A percentile compares a stretch with the other conserved stretches of the same genome.
Evolutionary conservation across 163 green algal species (phyloP).

Genomic region (Chloroidium sp.): DNA sequence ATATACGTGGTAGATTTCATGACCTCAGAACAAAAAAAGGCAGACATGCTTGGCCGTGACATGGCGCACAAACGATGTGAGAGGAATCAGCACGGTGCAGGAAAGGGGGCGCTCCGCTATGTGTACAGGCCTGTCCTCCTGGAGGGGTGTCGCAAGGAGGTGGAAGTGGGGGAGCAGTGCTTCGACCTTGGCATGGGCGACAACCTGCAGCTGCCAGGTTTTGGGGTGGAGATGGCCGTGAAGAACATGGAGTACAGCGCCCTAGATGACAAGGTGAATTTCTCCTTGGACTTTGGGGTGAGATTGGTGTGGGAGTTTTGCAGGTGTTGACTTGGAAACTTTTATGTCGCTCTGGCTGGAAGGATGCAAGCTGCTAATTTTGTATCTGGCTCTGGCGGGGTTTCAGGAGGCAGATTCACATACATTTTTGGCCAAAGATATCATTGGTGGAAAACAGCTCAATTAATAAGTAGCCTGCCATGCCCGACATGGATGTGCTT

Average conservation of each 20-base stretch:
- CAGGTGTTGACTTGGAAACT: neutral
- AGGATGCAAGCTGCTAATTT: neutral
- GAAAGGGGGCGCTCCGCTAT: constrained; percentile 34
- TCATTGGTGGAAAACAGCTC: too few relatives aligned
- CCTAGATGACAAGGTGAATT: constrained; percentile 22
- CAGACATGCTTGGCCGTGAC: neutral
- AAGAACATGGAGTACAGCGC: constrained; percentile 97
- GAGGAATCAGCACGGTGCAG: constrained; percentile 3
- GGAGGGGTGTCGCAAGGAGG: constrained; percentile 1
- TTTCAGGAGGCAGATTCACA: too few relatives aligned
- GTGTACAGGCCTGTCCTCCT: constrained; percentile 54
- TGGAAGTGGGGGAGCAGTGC: constrained; percentile 16
- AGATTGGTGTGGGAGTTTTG: constrained; percentile 6
- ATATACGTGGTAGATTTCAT: too few relatives aligned
- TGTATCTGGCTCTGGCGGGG: too few relatives aligned
- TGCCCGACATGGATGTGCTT: too few relatives aligned
- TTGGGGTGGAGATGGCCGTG: constrained; percentile 82
- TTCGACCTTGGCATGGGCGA: constrained; percentile 26
- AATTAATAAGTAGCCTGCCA: too few relatives aligned
- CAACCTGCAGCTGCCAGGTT: constrained; percentile 63
- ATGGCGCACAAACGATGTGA: neutral
- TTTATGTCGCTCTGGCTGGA: too few relatives aligned
- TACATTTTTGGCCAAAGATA: too few relatives aligned
- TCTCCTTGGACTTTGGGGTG: neutral
- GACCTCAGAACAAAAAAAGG: constrained; percentile 11